Evolutionary conservation across 768 basidiomycete species (phyloP), one percentile per base, ranked within the genome.

Genomic region (Russula ochroleuca): DNA sequence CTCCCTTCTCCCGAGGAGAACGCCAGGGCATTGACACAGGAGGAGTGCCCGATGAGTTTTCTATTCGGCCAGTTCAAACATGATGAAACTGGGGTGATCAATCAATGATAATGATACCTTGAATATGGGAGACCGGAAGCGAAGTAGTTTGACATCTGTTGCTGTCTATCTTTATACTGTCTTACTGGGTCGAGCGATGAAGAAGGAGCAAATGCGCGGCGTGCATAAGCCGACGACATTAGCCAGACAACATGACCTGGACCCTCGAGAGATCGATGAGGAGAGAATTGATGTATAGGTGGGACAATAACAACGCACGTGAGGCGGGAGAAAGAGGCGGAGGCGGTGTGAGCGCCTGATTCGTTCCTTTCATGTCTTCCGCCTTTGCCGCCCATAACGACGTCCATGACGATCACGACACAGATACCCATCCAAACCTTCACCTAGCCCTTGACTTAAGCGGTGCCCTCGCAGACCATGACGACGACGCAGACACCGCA

Each of bases 401-500:
- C 65, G 61, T 61, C 75, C 11, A 53, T 19, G 50, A 54, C 11
- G 19, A 10, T 38, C 43, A 54, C 5, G 54, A 50, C 37, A n/a
- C 9, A 40, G n/a, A 31, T 51, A 15, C 33, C 6, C 37, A 50
- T 33, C 7, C 55, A 23, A 21, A 31, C 14, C 52, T 14, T 38
- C 63, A 53, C 17, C 38, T 59, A n/a, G 45, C 63, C 28, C 63
- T 64, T 14, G 43, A 64, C 43, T 23, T 64, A 48, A 67, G 72
- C 19, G 74, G 74, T 37, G 60, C 61, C 9, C 48, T 62, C 45
- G 55, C 60, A 58, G 70, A 61, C 62, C 81, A 80, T 60, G 80
- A 80, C 69, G 79, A 77, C 62, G 88, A 88, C 67, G 84, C 80
- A 62, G 90, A 92, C 70, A 90, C 88, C 5, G 88, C 90, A 17